Base-by-base conservation (phyloP, 345 rosid species). In the Lepidium sativum region DNA sequence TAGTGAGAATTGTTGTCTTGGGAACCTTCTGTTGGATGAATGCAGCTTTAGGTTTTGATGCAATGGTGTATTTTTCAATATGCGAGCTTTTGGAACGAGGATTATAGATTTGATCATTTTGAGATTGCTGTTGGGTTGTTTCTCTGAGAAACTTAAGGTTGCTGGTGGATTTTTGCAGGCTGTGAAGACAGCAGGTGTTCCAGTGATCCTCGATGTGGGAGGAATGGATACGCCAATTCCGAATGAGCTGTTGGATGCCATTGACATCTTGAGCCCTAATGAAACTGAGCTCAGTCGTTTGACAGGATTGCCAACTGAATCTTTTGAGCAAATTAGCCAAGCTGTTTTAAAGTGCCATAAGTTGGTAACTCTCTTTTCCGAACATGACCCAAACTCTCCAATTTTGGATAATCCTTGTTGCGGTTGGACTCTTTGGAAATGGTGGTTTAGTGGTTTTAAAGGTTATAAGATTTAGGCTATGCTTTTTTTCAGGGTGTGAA, bases 161-260 rank as follows among this genome's bases (percentile, higher is more conserved):
- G 50, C 20, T 52, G 58, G 47, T 44, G 38, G 50, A 34, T 69
- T 35, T 66, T 31, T 44, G 56, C 76, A 90, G 99, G 95, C 90
- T 49, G 99, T 95, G 50, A 86, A 80, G 77, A 71, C 65, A 78
- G 85, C 87, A 2, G 92, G 90, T 67, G 95, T 90, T 69, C 88
- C 92, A 0, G 87, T 89, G 20, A 89, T 92, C 70, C 76, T 92
- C 20, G 98, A 92, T 78, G 98, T 86, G 16, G 98, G 98, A 44
- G 98, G 98, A 75, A 84, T 92, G 96, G 98, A 92, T 69, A 56
- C 90, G 57, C 90, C 96, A n/a, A 55, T 88, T 6, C 84, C 96
- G 0, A 72, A 6, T 47, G 96, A 89, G 74, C 80, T 94, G 20
- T 67, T 84, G 78, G 80, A 77, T 50, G 71, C 54, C 59, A 35